Percentiles rank a stretch among this genome's conserved stretches.
These are phyloP conservation scores for Bryoerythrophyllum caledonicum DNA, from an alignment of 225 moss, liverwort and hornwort species.

Conservation along the genomic window DNA sequence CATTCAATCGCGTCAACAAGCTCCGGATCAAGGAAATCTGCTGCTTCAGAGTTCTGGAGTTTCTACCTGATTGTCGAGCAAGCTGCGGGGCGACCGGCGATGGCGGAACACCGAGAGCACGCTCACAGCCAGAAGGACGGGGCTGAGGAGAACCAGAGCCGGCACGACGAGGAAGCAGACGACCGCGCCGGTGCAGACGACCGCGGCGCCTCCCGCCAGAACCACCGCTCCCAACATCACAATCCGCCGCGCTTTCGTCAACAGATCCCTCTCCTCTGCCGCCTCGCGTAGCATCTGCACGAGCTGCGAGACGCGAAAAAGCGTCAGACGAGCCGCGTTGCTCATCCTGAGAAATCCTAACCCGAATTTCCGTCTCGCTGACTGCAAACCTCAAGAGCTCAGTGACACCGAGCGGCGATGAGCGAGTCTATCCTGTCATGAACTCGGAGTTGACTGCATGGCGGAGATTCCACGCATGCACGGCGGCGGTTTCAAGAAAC, in stretches of 20 bases:
- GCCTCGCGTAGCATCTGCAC: not conserved
- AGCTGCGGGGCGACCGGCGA: too few species aligned
- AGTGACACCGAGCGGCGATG: too few species aligned
- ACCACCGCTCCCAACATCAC: not conserved
- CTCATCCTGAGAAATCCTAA: constrained; percentile 11
- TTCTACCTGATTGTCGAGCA: not conserved
- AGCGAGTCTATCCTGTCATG: not conserved
- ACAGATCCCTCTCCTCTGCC: not conserved
- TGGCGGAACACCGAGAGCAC: not conserved
- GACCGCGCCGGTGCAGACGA: not conserved
- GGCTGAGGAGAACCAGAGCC: constrained; percentile 14
- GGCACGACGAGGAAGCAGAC: constrained; percentile 18
- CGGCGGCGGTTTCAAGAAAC: not conserved
- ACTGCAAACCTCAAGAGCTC: too few species aligned
- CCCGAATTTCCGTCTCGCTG: not conserved
- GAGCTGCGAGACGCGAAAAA: constrained; percentile 3
- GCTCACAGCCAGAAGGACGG: not conserved
- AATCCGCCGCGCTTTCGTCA: not conserved
- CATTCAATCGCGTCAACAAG: not conserved
- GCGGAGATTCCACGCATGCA: constrained; percentile 12
- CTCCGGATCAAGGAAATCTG: not conserved
- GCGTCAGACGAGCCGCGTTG: not conserved
- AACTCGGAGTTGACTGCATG: not conserved
- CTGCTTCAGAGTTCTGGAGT: not conserved
- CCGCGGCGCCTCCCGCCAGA: constrained; percentile 10